Percentiles rank a stretch among this genome's conserved stretches.
These are phyloP conservation scores for Lichtheimia ramosa DNA, from an alignment of 371 early-diverging fungal species.

Conservation along the genomic window DNA sequence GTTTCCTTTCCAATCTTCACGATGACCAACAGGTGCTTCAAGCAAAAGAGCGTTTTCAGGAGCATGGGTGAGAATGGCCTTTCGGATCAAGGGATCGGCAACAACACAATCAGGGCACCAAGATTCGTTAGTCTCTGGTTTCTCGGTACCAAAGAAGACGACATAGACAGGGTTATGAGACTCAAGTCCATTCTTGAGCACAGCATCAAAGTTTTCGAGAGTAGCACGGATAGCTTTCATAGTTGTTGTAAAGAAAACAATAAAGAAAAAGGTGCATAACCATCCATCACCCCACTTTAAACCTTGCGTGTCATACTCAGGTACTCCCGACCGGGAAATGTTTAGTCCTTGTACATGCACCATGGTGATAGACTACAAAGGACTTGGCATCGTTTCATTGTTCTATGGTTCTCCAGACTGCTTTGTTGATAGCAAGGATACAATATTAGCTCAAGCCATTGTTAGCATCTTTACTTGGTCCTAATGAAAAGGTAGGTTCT, in stretches of 20 bases:
- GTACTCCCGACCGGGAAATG: too few relatives aligned
- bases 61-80: slow-evolving; percentile 35
- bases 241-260: slow-evolving; percentile 2
- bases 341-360: too few relatives aligned
- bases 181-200: slow-evolving; percentile 27
- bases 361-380: too few relatives aligned
- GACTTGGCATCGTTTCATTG: too few relatives aligned
- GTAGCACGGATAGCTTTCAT: slow-evolving; percentile 22
- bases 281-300: too few relatives aligned
- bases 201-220: slow-evolving; percentile 35
- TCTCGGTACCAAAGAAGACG: slow-evolving; percentile 45
- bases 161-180: slow-evolving; percentile 38
- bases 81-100: slow-evolving; percentile 56
- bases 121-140: slow-evolving; percentile 48
- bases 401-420: too few relatives aligned
- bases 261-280: not conserved
- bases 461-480: too few relatives aligned
- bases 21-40: slow-evolving; percentile 55
- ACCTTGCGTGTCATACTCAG: too few relatives aligned
- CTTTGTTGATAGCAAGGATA: too few relatives aligned
- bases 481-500: too few relatives aligned
- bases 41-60: slow-evolving; percentile 37
- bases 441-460: too few relatives aligned
- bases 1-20: slow-evolving; percentile 59
- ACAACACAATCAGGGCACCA: slow-evolving; percentile 66